Evolutionary conservation across 1,284 basidiomycete genomes (phyloP), one percentile per base, ranked within the genome.

Genomic region (Cutaneotrichosporon sp.): DNA sequence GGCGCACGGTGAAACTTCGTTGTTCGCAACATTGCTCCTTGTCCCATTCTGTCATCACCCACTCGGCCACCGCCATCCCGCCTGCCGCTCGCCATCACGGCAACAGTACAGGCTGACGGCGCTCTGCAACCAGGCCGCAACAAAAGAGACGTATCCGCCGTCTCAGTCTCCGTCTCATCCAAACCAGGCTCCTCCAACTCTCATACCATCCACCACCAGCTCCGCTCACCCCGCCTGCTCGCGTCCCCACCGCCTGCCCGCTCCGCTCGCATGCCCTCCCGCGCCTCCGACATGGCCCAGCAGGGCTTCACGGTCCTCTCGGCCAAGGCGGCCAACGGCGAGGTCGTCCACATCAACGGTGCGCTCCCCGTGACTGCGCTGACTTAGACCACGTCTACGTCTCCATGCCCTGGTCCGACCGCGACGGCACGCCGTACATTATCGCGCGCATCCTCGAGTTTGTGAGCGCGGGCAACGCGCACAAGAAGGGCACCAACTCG

Each of bases 381-480:
- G 24, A 63, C 56, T 63, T 76, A 94, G 94, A 97, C 80, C 92
- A 97, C 82, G 93, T 97, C 73, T 97, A 97, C 79, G 91, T 92
- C 79, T 92, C 92, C 33, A 89, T 91, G 16, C 89, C 87, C 66
- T 97, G 92, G 92, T 86, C 89, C 54, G 85, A 90, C 59, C 87
- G 94, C 60, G 92, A 95, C 73, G 92, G 93, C 47, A 81, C 92
- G 46, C 92, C 92, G 59, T 97, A 97, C 80, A 92, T 89, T 53
- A 87, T 97, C 54, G 94, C 90, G 53, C 88, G 94, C 67, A 92
- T 97, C 79, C 97, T 97, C 90, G 91, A 95, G 80, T 95, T 97
- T 73, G 84, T 97, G 42, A 89, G 90, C 49, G 87, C 90, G 2
- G 67, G 70, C 54, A 65, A 69, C 8, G 76, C 73, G 16, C 71